A percentile compares a stretch with the other conserved stretches of the same genome.
phyloP scores from a whole-genome alignment of 2,329 filamentous ascomycete genomes.

The Penicillium glabrum region DNA sequence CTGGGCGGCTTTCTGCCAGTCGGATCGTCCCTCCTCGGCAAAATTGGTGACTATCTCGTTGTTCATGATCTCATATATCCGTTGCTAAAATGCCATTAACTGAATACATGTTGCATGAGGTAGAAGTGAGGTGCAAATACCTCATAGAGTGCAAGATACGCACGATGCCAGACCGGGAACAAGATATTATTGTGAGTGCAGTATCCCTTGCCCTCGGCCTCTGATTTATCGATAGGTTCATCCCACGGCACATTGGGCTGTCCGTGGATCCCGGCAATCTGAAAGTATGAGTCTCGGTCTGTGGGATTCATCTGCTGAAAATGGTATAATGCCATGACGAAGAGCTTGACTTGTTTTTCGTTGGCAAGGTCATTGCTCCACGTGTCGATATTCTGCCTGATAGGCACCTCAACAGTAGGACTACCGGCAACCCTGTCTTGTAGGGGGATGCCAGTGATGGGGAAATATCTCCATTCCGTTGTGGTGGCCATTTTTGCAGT shows the following conservation, averaged over 20 bases:
- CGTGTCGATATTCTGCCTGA: slow-evolving; percentile 17
- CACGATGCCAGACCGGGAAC: slow-evolving; percentile 81
- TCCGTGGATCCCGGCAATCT: slow-evolving; percentile 12
- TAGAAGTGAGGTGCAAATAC: slow-evolving; percentile 17
- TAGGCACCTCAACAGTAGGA: not conserved
- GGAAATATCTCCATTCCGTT: not conserved
- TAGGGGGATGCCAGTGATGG: not conserved
- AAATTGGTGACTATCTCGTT: too few species aligned
- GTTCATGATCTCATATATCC: slow-evolving; percentile 41
- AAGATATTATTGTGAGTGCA: slow-evolving; percentile 74
- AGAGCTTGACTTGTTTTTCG: slow-evolving; percentile 17
- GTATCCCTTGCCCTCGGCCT: slow-evolving; percentile 57
- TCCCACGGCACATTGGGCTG: slow-evolving; percentile 13
- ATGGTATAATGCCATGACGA: slow-evolving; percentile 10
- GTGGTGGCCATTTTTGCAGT: not conserved
- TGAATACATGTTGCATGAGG: not conserved
- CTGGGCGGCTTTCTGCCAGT: slow-evolving; percentile 47
- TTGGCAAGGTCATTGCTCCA: slow-evolving; percentile 14
- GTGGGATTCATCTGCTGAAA: slow-evolving; percentile 11
- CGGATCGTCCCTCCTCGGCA: slow-evolving; percentile 34
- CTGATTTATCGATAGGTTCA: slow-evolving; percentile 4
- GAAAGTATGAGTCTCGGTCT: slow-evolving; percentile 13
- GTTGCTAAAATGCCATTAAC: slow-evolving; percentile 31
- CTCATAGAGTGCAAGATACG: slow-evolving; percentile 67
- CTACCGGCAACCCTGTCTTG: not conserved